Percentiles rank a stretch among this genome's conserved stretches.
Evolutionary conservation across 176 grass and related monocot species (phyloP).

Genomic region (Dendrocalamus sinicus): DNA sequence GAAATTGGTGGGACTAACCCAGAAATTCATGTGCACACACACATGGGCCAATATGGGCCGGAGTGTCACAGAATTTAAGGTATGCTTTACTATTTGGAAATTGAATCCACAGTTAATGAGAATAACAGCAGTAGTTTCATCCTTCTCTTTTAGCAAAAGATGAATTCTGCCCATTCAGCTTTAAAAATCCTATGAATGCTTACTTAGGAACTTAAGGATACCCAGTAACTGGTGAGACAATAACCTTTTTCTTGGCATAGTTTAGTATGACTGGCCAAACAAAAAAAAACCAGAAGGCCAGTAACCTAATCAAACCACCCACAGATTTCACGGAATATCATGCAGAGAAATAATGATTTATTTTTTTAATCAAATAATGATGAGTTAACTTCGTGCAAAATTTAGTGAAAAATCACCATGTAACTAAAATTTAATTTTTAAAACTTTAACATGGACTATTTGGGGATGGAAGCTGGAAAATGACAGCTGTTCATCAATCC

Average conservation of each 20-base stretch:
- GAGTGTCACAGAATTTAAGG: too few species aligned
- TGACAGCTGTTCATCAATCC: neutral
- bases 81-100: too few species aligned
- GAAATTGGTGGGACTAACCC: too few species aligned
- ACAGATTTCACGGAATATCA: neutral
- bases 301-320: neutral
- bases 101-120: too few species aligned
- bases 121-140: neutral
- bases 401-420: neutral
- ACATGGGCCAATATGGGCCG: too few species aligned
- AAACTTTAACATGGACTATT: slow-evolving; percentile 9
- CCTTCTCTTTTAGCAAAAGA: neutral
- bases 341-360: neutral
- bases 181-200: neutral
- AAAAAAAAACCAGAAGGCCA: neutral
- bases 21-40: too few species aligned
- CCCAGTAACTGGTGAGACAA: neutral
- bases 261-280: neutral
- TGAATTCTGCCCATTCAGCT: neutral
- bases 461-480: neutral
- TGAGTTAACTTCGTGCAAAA: neutral
- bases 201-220: neutral
- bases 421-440: neutral
- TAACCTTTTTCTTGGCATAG: neutral
- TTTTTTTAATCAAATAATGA: neutral